Evolutionary conservation across 257 asterid species (phyloP).

Genomic region (Nicotiana attenuata): DNA sequence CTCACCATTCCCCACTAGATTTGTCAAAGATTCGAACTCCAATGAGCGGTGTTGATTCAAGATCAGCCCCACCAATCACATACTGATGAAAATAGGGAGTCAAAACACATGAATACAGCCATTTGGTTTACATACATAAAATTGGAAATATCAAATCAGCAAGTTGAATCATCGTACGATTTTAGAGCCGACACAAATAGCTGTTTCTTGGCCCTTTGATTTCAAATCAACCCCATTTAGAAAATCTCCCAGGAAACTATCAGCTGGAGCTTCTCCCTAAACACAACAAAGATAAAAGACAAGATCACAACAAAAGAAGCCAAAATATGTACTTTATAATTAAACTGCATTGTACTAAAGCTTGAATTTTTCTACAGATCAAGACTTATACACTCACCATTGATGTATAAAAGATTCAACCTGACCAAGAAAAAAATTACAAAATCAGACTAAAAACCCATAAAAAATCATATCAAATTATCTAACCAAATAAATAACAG

Average conservation of each 20-base stretch:
- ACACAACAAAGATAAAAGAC: conserved; percentile 16
- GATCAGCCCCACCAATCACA: conserved; percentile 49
- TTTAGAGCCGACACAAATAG: conserved; percentile 41
- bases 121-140: not conserved
- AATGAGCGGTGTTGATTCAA: conserved; percentile 33
- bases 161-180: conserved; percentile 44
- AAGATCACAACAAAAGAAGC: conserved; percentile 16
- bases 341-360: not conserved
- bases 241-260: conserved; percentile 34
- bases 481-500: conserved; percentile 9
- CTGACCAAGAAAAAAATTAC: conserved; percentile 30
- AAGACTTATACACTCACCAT: conserved; percentile 53
- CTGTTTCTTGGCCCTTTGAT: conserved; percentile 38
- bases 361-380: not conserved
- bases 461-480: not conserved
- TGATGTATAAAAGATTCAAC: conserved; percentile 28
- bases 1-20: conserved; percentile 55
- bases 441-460: conserved; percentile 20
- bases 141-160: conserved; percentile 18
- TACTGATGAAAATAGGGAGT: conserved; percentile 41
- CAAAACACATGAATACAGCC: conserved; percentile 12
- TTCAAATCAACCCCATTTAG: conserved; percentile 39
- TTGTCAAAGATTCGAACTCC: conserved; percentile 48
- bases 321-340: not conserved
- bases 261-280: conserved; percentile 94